These are phyloP conservation scores for Babesia sp. DNA, from an alignment of 169 alveolate genomes.

Conservation along the genomic window DNA sequence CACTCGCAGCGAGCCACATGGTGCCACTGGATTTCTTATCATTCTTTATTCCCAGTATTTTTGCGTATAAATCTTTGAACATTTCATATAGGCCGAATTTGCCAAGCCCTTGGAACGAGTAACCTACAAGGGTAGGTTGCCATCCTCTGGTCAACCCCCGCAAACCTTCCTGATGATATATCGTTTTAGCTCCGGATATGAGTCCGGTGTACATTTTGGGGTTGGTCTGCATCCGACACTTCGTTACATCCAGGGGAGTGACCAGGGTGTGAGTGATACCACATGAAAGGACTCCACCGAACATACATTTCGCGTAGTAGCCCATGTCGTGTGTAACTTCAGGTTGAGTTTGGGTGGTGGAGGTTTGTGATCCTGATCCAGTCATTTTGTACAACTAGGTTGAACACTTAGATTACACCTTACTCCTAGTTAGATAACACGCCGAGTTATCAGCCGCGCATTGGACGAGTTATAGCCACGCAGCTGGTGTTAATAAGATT, in stretches of 20 bases:
- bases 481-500: too few relatives aligned
- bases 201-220: slow-evolving; percentile 86
- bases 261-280: slow-evolving; percentile 96
- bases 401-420: too few relatives aligned
- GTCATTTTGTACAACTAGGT: not conserved
- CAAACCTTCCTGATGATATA: slow-evolving; percentile 87
- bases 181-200: slow-evolving; percentile 72
- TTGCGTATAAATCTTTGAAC: slow-evolving; percentile 93
- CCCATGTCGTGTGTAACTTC: slow-evolving; percentile 62
- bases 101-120: slow-evolving; percentile 95
- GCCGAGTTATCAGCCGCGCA: too few relatives aligned
- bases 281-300: slow-evolving; percentile 95
- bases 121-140: slow-evolving; percentile 97
- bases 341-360: too few relatives aligned
- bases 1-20: slow-evolving; percentile 95
- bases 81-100: slow-evolving; percentile 97
- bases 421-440: too few relatives aligned
- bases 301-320: slow-evolving; percentile 92
- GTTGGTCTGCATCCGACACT: slow-evolving; percentile 93
- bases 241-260: slow-evolving; percentile 94
- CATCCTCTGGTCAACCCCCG: slow-evolving; percentile 92
- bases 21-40: slow-evolving; percentile 86
- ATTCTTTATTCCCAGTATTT: slow-evolving; percentile 82
- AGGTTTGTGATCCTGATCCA: too few relatives aligned
- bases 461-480: too few relatives aligned